A percentile compares a stretch with the other conserved stretches of the same genome.
Evolutionary conservation across 441 rosid genomes (phyloP).

Genomic region (Hura crepitans): DNA sequence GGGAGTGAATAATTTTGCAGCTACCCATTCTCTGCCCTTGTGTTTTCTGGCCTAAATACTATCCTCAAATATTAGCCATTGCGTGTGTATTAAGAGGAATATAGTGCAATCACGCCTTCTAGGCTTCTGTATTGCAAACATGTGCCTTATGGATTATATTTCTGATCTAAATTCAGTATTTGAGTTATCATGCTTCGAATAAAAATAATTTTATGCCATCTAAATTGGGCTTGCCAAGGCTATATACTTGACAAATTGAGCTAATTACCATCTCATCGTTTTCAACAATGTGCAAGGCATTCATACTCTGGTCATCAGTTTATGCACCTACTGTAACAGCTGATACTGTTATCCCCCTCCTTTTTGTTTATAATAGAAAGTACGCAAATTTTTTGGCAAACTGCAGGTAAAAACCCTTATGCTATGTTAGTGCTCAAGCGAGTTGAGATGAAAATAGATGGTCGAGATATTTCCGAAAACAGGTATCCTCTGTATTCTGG

Average conservation of each 20-base stretch:
- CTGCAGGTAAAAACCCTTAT: constrained; percentile 79
- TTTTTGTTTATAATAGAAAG: constrained; percentile 2
- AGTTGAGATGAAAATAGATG: constrained; percentile 86
- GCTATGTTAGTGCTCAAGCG: constrained; percentile 82
- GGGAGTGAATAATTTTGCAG: background rate
- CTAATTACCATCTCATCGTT: background rate
- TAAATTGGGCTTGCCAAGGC: constrained; percentile 1
- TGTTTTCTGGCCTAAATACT: background rate
- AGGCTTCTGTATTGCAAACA: background rate
- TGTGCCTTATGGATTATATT: background rate
- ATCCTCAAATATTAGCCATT: background rate
- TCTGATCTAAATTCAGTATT: background rate
- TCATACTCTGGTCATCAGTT: background rate
- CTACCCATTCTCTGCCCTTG: background rate
- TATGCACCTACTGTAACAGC: background rate
- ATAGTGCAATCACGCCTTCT: background rate
- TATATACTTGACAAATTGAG: background rate
- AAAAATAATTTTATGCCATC: background rate
- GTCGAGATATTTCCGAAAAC: constrained; percentile 60
- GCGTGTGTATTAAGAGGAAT: background rate
- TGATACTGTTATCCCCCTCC: background rate
- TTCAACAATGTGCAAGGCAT: background rate
- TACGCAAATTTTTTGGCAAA: constrained; percentile 14
- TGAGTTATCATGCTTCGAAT: background rate
- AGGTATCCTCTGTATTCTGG: constrained; percentile 39